Base-by-base conservation (phyloP, 1,139 yeast genomes). In the Blastobotrys serpentis region DNA sequence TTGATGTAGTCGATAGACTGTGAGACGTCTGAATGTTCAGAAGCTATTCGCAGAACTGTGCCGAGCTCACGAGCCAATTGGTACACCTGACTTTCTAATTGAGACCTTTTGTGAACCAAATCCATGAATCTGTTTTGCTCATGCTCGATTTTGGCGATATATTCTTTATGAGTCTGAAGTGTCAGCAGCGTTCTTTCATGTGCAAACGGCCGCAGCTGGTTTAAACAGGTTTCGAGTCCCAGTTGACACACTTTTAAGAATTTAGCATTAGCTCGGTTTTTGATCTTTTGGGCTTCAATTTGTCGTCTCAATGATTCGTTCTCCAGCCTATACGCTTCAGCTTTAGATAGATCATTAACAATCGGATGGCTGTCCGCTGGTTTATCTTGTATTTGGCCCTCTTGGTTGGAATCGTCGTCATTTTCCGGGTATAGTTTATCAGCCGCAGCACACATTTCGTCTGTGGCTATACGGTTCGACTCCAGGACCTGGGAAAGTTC, bases 371-470 rank as follows among this genome's bases (percentile, higher is more conserved):
- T 26, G 7, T 4, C 25, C 48, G 48, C 13, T 47, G n/a, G 7
- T 43, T 48, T 17, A 52, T 51, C 2, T 32, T 43, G 16, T 47
- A 46, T n/a, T n/a, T n/a, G n/a, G n/a, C n/a, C n/a, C n/a, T n/a
- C n/a, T n/a, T n/a, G n/a, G n/a, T n/a, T n/a, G n/a, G n/a, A n/a
- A n/a, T n/a, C n/a, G n/a, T n/a, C n/a, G n/a, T n/a, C n/a, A n/a
- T 48, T 47, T 21, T 54, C 58, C 4, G 57, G 56, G 17, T 58
- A 56, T 8, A 65, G 54, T 29, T 50, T 48, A 45, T 66, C 70
- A 0, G 70, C 68, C 16, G 47, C 47, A 3, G 48, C 49, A 16
- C 63, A 56, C 47, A 65, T 52, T 33, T 54, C 54, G 44, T 64
- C 64, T 1, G 65, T 55, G 1, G 60, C 66, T 4, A 40, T 48